Base-by-base conservation (phyloP, 2,329 filamentous ascomycete species). In the Rhytidhysteron rufulum region DNA sequence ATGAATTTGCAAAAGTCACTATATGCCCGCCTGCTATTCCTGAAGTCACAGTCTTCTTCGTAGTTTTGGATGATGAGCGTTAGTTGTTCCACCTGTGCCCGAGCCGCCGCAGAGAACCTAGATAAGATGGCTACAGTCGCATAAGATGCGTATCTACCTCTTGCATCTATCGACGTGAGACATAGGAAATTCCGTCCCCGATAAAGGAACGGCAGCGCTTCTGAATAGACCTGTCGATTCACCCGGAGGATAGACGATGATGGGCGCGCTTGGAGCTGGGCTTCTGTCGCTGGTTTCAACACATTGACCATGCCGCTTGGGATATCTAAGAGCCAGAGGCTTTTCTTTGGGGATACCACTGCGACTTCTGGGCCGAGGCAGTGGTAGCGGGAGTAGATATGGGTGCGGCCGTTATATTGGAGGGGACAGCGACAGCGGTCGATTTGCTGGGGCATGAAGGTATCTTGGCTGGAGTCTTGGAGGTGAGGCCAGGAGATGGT, bases 91-190 rank as follows among this genome's bases (percentile, higher is more conserved):
- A 63, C 35, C 8, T 53, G 37, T 15, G 39, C n/a, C 10, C 54
- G 47, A 19, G 51, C 55, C 8, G 35, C 24, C 6, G 36, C n/a
- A 21, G 32, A 42, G 9, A 58, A 38, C 1, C 41, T 41, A 4
- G 49, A 38, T n/a, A 63, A 46, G 44, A 52, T 62, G 1, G 34
- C 43, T 8, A 48, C 45, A 0, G 59, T 58, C n/a, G 56, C 59
- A 34, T 60, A 57, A 3, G 57, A 51, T 32, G 62, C 58, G 29
- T 62, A 63, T n/a, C 59, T 47, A 13, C 60, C 60, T 15, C 60
- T 46, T 1, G 59, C 56, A 39, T 57, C 62, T 1, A 55, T 56
- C 0, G 58, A 57, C 6, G 53, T 56, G 1, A 61, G 34, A 19
- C 62, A 50, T 7, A 57, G 42, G 16, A 63, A 55, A 21, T 52